Evolutionary conservation across 2,329 filamentous ascomycete species (phyloP).

Genomic region (Verticillium tricorpus): DNA sequence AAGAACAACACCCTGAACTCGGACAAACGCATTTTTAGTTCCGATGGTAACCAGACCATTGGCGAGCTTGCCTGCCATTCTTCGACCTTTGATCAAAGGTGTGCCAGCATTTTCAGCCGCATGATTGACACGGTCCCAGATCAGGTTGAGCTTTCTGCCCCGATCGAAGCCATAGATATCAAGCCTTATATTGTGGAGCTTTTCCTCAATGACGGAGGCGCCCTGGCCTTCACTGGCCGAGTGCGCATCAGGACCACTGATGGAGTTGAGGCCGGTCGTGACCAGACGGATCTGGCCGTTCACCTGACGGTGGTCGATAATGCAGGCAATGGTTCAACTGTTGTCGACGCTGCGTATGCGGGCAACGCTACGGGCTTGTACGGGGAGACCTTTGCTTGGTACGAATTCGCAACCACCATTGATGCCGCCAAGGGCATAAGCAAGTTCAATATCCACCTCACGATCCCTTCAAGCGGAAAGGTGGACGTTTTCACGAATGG

Average conservation of each 20-base stretch:
- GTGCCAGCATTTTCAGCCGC: slow-evolving; percentile 20
- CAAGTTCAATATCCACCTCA: slow-evolving; percentile 24
- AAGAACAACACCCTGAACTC: slow-evolving; percentile 16
- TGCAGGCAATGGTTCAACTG: slow-evolving; percentile 7
- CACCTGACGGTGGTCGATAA: slow-evolving; percentile 10
- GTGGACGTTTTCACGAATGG: slow-evolving; percentile 18
- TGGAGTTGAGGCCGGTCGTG: slow-evolving; percentile 5
- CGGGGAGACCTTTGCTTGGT: slow-evolving; percentile 22
- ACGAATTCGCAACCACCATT: slow-evolving; percentile 21
- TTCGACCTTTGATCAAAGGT: slow-evolving; percentile 29
- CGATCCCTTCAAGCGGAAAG: slow-evolving; percentile 17
- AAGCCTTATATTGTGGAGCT: slow-evolving; percentile 25
- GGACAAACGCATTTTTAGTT: slow-evolving; percentile 16
- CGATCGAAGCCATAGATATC: slow-evolving; percentile 23
- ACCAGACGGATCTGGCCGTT: slow-evolving; percentile 12
- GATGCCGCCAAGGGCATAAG: slow-evolving; percentile 20
- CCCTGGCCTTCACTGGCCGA: slow-evolving; percentile 19
- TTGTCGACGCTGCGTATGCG: slow-evolving; percentile 8
- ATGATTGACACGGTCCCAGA: slow-evolving; percentile 31
- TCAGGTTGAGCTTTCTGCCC: slow-evolving; percentile 21
- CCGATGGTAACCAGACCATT: slow-evolving; percentile 34
- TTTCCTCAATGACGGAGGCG: slow-evolving; percentile 19
- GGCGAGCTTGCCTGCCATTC: slow-evolving; percentile 28
- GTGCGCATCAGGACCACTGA: slow-evolving; percentile 18
- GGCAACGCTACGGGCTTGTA: slow-evolving; percentile 19